Base-by-base conservation (phyloP, 176 grass and related monocot genomes). In the Aechmea fasciata region DNA sequence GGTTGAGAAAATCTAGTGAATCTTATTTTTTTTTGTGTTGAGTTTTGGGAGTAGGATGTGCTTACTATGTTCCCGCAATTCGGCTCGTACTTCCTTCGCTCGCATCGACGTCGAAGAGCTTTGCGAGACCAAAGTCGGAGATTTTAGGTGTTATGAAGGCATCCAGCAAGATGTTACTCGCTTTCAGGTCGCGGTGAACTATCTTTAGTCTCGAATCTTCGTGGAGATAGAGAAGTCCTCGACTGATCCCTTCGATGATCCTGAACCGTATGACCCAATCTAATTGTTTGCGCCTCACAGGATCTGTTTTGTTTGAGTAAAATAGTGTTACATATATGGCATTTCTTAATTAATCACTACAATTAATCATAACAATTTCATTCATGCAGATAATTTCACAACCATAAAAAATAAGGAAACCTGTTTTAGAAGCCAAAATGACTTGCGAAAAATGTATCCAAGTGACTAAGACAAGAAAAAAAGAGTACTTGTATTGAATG, bases 211-310 rank as follows among this genome's bases (percentile, higher is more conserved):
- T 81, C 0, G 84, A 91, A 53, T 87, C 84, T 64, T 84, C 84
- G 7, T 91, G 88, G 49, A 91, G 88, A 41, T 91, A 87, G 10
- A 91, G 70, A 24, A 91, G 77, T 18, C 88, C 84, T 10, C 83
- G 73, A 0, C 17, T 61, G 22, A 83, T 78, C 12, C 87, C 83
- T 77, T 83, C 73, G 26, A 86, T 86, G 41, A 90, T 90, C 57
- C 49, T 86, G 77, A 22, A 65, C 9, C 87, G 75, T 11, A 20
- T 71, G 9, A 2, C 55, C 87, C 83, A 86, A 13, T 47, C 51
- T 13, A 90, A 52, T 66, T 78, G 65, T 0, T 71, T 50, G 2
- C 66, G 14, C 10, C 61, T 61, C 41, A 17, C 12, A 61, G 77
- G 69, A 55, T 90, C 80, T 90, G 64, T 6, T 26, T 55, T 14